A percentile compares a stretch with the other conserved stretches of the same genome.
Conservation (phyloP, 768 basidiomycete genomes). For the Termitomyces sp. region DNA sequence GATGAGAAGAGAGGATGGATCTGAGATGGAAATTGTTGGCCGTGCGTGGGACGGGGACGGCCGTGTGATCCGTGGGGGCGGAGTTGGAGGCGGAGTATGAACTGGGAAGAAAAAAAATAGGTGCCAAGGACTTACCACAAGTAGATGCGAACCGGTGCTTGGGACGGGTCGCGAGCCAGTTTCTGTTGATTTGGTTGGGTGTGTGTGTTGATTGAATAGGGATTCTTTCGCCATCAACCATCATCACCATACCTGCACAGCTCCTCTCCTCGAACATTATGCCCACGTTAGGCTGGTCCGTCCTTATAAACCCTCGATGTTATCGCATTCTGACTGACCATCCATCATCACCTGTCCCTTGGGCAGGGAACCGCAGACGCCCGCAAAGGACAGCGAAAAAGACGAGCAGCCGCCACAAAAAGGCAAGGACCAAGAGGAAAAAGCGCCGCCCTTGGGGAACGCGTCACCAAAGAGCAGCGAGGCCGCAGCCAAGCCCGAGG, state of each 20-base stretch:
- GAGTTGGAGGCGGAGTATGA: background rate
- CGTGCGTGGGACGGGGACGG: background rate
- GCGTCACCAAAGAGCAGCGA: conserved; percentile 6
- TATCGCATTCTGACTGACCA: conserved; percentile 14
- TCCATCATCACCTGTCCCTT: conserved; percentile 19
- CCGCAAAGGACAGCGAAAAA: conserved; percentile 10
- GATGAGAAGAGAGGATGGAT: background rate
- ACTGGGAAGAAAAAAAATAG: background rate
- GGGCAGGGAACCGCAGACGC: conserved; percentile 16
- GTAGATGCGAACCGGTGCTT: background rate
- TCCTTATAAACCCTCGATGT: background rate
- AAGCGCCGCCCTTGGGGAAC: background rate
- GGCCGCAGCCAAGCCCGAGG: conserved; percentile 5
- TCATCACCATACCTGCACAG: conserved; percentile 2
- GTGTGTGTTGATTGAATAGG: background rate
- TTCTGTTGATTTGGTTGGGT: background rate
- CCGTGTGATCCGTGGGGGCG: background rate
- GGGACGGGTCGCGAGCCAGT: background rate
- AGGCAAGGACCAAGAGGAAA: conserved; percentile 1
- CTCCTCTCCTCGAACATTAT: conserved; percentile 1
- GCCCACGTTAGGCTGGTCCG: conserved; percentile 7
- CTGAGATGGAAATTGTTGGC: background rate
- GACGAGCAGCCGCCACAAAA: conserved; percentile 7
- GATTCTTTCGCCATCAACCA: conserved; percentile 5
- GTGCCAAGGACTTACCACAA: background rate